A percentile compares a stretch with the other conserved stretches of the same genome.
These are phyloP conservation scores for Trichoderma reesei DNA, from an alignment of 495 filamentous ascomycete genomes.

Conservation along the genomic window DNA sequence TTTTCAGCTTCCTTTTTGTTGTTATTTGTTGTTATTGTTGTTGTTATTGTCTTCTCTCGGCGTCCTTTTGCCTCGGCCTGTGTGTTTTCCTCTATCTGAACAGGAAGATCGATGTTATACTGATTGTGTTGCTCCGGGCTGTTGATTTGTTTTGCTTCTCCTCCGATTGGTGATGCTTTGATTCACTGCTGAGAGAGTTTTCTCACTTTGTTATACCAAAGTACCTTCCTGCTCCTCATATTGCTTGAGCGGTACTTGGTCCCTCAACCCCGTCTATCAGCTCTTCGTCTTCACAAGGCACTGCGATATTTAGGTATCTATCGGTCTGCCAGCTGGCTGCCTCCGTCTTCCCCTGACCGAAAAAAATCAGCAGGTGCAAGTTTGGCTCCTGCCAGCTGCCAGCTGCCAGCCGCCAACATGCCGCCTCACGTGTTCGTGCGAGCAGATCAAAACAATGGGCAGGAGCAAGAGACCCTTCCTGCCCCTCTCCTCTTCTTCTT, in stretches of 20 bases:
- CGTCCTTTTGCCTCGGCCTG: neutral
- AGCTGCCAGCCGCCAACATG: conserved; percentile 1
- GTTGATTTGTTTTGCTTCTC: too few relatives aligned
- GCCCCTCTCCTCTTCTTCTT: neutral
- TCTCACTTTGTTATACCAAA: too few relatives aligned
- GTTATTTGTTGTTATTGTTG: neutral
- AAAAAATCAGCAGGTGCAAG: neutral
- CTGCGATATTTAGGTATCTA: neutral
- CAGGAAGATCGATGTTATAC: too few relatives aligned
- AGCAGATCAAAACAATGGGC: neutral
- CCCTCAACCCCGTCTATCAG: too few relatives aligned
- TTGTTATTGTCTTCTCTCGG: neutral
- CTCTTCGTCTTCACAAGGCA: too few relatives aligned
- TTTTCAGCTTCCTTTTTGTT: neutral
- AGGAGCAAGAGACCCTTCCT: neutral
- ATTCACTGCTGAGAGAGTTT: too few relatives aligned
- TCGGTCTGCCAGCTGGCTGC: neutral
- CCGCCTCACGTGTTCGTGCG: conserved; percentile 1
- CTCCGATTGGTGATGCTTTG: too few relatives aligned
- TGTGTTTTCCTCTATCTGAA: too few relatives aligned
- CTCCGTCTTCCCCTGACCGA: neutral
- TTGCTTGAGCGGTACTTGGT: too few relatives aligned
- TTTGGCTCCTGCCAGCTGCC: neutral
- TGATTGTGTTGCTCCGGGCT: too few relatives aligned
- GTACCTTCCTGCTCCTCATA: too few relatives aligned